Percentiles rank a stretch among this genome's conserved stretches.
Evolutionary conservation across 345 rosid genomes (phyloP).

Genomic region (Populus nigra): DNA sequence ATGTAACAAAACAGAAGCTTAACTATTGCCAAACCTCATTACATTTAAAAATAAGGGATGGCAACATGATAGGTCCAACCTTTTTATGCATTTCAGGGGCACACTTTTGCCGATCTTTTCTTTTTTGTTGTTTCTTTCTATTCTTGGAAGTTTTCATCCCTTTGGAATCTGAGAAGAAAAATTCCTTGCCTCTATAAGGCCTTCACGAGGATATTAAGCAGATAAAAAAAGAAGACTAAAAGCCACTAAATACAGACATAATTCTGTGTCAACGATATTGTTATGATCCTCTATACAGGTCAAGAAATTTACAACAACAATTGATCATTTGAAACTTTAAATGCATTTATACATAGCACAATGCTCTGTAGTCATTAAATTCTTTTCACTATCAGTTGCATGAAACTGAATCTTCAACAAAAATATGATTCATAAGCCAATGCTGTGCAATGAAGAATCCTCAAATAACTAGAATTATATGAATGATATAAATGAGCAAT

Average conservation of each 20-base stretch:
- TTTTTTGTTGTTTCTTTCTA: slow-evolving; percentile 24
- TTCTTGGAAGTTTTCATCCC: slow-evolving; percentile 24
- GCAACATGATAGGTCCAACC: slow-evolving; percentile 6
- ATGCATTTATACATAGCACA: neutral
- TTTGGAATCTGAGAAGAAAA: slow-evolving; percentile 19
- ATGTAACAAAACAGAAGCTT: neutral
- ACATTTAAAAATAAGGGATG: neutral
- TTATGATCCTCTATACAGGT: neutral
- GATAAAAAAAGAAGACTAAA: slow-evolving; percentile 19
- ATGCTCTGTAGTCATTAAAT: neutral
- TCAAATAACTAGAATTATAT: neutral
- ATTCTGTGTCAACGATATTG: neutral
- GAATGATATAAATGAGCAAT: neutral
- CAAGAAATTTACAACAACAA: neutral
- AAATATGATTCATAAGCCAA: neutral
- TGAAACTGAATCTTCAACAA: neutral
- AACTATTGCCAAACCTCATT: neutral
- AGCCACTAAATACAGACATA: neutral
- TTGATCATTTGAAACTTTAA: neutral
- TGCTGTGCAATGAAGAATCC: neutral
- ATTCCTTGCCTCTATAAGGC: slow-evolving; percentile 31
- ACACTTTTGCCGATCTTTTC: slow-evolving; percentile 25
- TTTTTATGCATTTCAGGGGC: slow-evolving; percentile 5
- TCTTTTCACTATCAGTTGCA: neutral
- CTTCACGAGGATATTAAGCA: slow-evolving; percentile 39